Evolutionary conservation across 768 basidiomycete genomes (phyloP).

Genomic region (Boletus rubescentipes): DNA sequence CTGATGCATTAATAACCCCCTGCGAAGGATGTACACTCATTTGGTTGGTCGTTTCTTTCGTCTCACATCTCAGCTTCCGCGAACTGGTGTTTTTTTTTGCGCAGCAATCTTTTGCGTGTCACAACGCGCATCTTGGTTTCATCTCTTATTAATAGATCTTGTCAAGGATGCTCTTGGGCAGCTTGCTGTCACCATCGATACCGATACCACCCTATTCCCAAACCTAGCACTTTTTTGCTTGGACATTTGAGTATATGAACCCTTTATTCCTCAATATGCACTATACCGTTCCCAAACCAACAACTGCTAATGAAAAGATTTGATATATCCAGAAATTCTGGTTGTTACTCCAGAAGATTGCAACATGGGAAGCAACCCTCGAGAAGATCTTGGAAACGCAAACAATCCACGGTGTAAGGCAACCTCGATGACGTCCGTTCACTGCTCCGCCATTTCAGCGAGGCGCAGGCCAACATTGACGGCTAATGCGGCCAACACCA

Average conservation of each 20-base stretch:
- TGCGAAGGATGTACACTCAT: slow-evolving; percentile 24
- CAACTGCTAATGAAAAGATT: slow-evolving; percentile 25
- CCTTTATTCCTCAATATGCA: slow-evolving; percentile 27
- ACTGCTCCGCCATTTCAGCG: slow-evolving; percentile 44
- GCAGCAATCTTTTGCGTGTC: slow-evolving; percentile 12
- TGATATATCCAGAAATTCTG: slow-evolving; percentile 7
- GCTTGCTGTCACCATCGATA: slow-evolving; percentile 17
- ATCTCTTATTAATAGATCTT: slow-evolving; percentile 23
- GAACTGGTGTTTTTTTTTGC: slow-evolving; percentile 10
- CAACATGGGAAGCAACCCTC: not conserved
- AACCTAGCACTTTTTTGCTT: slow-evolving; percentile 5
- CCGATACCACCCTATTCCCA: slow-evolving; percentile 11
- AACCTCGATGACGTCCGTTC: not conserved
- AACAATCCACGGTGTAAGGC: not conserved
- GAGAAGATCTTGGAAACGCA: not conserved
- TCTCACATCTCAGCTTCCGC: slow-evolving; percentile 7
- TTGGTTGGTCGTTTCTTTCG: slow-evolving; percentile 23
- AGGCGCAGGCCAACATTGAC: slow-evolving; percentile 74
- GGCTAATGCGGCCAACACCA: slow-evolving; percentile 66
- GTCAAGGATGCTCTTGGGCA: slow-evolving; percentile 16
- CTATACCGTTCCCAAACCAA: slow-evolving; percentile 24
- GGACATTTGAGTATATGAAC: slow-evolving; percentile 23
- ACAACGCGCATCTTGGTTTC: slow-evolving; percentile 19
- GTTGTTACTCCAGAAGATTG: not conserved
- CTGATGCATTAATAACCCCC: slow-evolving; percentile 15